These are phyloP conservation scores for Meyerozyma sp. DNA, from an alignment of 1,139 yeast genomes.

Conservation along the genomic window DNA sequence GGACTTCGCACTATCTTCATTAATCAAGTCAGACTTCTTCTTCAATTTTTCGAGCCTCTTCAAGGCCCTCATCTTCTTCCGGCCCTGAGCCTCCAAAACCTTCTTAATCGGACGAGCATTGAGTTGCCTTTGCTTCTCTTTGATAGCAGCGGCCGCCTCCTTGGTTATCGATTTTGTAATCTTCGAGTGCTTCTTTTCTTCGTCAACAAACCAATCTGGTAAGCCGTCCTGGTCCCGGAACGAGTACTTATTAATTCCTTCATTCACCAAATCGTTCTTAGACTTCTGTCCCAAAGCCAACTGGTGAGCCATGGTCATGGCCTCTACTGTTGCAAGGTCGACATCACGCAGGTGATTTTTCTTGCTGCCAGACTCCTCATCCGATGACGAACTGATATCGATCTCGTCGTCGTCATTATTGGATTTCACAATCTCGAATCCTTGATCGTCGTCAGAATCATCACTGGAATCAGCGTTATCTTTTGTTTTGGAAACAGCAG, in stretches of 20 bases:
- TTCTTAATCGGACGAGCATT: slow-evolving; percentile 98
- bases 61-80: slow-evolving; percentile 93
- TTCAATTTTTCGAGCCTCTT: slow-evolving; percentile 83
- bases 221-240: slow-evolving; percentile 87
- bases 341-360: slow-evolving; percentile 55
- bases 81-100: slow-evolving; percentile 94
- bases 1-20: slow-evolving; percentile 80
- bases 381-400: slow-evolving; percentile 43
- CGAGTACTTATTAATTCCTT: slow-evolving; percentile 86
- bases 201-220: slow-evolving; percentile 95
- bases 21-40: slow-evolving; percentile 89
- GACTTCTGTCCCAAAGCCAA: slow-evolving; percentile 84
- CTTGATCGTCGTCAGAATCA: slow-evolving; percentile 10
- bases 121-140: slow-evolving; percentile 81
- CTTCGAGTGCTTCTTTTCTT: slow-evolving; percentile 82
- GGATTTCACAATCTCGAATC: slow-evolving; percentile 17
- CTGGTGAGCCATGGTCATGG: slow-evolving; percentile 97
- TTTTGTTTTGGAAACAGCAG: background rate
- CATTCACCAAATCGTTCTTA: slow-evolving; percentile 80
- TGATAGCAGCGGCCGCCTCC: slow-evolving; percentile 91
- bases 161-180: slow-evolving; percentile 88
- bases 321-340: slow-evolving; percentile 88
- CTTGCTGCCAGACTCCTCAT: slow-evolving; percentile 34
- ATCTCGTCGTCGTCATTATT: slow-evolving; percentile 9
- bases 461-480: slow-evolving; percentile 7